Conservation (phyloP, 1,284 basidiomycete genomes). For the Sanghuangporus sanghuang region DNA sequence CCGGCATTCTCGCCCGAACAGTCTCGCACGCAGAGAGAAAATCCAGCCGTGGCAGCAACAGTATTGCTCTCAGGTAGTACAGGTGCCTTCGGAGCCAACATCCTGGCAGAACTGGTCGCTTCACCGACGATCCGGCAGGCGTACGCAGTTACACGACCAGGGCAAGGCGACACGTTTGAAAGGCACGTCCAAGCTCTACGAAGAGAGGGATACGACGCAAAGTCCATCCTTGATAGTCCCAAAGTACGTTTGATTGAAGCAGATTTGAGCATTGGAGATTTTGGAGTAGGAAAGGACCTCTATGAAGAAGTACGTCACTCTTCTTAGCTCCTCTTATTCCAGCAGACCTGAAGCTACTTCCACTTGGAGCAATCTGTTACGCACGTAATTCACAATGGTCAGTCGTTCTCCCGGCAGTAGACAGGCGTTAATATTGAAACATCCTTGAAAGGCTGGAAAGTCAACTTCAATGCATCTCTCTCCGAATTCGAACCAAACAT, state of each 20-base stretch:
- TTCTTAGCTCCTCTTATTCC: background rate
- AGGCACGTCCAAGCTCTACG: conserved; percentile 27
- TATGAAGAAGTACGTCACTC: background rate
- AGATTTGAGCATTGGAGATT: conserved; percentile 18
- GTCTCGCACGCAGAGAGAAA: no score
- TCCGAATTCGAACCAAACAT: conserved; percentile 33
- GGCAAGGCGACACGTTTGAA: no score
- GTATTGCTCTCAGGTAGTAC: conserved; percentile 35
- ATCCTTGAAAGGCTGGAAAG: conserved; percentile 32
- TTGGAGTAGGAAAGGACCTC: background rate
- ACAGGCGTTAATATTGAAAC: background rate
- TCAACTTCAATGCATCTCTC: conserved; percentile 37
- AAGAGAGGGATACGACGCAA: conserved; percentile 20
- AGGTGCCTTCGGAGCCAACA: conserved; percentile 29
- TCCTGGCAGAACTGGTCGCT: no score
- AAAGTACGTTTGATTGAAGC: conserved; percentile 26
- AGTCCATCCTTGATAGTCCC: conserved; percentile 4
- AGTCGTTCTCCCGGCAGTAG: background rate
- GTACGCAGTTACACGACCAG: no score
- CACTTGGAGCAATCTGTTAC: conserved; percentile 19
- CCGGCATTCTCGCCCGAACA: conserved; percentile 1
- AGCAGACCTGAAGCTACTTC: background rate
- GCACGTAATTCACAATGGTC: conserved; percentile 33
- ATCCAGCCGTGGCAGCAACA: background rate
- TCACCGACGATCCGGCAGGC: no score